These are phyloP conservation scores for Populus hybrid DNA, from an alignment of 441 rosid genomes.

Conservation along the genomic window DNA sequence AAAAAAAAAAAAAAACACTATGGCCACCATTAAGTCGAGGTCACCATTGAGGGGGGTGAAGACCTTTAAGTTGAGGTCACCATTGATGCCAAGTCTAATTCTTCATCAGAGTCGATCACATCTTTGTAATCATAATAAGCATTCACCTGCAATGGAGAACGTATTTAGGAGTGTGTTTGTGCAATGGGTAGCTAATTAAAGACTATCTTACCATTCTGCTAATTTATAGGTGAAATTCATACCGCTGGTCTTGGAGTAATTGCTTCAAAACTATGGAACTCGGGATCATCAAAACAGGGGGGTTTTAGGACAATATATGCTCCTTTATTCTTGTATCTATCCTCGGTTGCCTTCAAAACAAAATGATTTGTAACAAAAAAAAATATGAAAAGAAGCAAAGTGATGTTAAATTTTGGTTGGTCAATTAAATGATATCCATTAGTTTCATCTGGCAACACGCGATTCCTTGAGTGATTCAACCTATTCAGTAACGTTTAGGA, in stretches of 20 bases:
- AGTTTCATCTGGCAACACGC: background rate
- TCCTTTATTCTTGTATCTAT: conserved; percentile 81
- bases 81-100: conserved; percentile 79
- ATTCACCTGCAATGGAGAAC: conserved; percentile 45
- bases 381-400: background rate
- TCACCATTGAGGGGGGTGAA: too few relatives aligned
- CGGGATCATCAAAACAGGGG: conserved; percentile 67
- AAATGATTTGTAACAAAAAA: background rate
- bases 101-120: conserved; percentile 91
- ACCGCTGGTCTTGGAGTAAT: conserved; percentile 82
- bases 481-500: background rate
- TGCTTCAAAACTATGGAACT: conserved; percentile 68
- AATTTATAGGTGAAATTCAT: background rate
- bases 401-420: background rate
- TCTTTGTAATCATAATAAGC: conserved; percentile 77
- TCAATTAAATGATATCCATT: background rate
- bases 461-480: background rate
- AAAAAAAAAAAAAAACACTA: background rate
- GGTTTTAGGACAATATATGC: conserved; percentile 68
- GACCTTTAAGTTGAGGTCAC: conserved; percentile 40
- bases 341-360: conserved; percentile 59
- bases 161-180: background rate
- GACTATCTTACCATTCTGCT: background rate
- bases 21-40: background rate
- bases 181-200: background rate